phyloP scores from a whole-genome alignment of 2,329 filamentous ascomycete genomes.

The Fusarium keratoplasticum region DNA sequence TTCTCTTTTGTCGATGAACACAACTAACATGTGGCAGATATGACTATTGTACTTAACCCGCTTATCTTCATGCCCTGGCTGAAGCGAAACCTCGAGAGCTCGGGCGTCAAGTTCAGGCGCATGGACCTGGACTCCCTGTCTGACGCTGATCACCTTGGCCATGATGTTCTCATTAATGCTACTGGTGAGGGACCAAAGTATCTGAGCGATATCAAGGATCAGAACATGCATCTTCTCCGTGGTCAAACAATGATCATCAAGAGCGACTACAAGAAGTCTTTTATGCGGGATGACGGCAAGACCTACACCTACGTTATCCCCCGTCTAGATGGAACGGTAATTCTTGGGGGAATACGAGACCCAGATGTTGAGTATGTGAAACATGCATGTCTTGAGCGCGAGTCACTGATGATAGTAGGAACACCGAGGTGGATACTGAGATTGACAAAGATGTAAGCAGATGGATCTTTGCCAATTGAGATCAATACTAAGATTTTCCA shows the following conservation, averaged over 20 bases:
- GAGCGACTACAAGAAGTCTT: conserved; percentile 3
- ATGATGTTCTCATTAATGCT: conserved; percentile 31
- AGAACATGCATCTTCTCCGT: not conserved
- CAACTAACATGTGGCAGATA: conserved; percentile 4
- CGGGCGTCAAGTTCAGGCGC: conserved; percentile 21
- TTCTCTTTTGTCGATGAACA: not conserved
- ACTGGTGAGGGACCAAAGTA: conserved; percentile 7
- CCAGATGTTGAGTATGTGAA: not conserved
- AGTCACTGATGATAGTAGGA: not conserved
- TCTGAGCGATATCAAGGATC: not conserved
- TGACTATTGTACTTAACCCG: conserved; percentile 12
- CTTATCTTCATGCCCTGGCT: conserved; percentile 21
- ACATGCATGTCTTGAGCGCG: not conserved
- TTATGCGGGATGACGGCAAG: not conserved
- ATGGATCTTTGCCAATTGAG: accelerated
- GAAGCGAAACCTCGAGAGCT: conserved; percentile 4
- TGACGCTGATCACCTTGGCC: conserved; percentile 18
- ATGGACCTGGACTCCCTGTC: conserved; percentile 9
- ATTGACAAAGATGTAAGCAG: not conserved
- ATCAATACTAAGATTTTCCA: not conserved
- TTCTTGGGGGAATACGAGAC: not conserved
- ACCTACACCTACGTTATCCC: conserved; percentile 6
- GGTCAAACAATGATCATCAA: conserved; percentile 13
- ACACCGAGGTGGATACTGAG: not conserved
- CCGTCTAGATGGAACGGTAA: conserved; percentile 9